Evolutionary conservation across 208 protist species (phyloP).

Genomic region (Leishmania lainsoni): DNA sequence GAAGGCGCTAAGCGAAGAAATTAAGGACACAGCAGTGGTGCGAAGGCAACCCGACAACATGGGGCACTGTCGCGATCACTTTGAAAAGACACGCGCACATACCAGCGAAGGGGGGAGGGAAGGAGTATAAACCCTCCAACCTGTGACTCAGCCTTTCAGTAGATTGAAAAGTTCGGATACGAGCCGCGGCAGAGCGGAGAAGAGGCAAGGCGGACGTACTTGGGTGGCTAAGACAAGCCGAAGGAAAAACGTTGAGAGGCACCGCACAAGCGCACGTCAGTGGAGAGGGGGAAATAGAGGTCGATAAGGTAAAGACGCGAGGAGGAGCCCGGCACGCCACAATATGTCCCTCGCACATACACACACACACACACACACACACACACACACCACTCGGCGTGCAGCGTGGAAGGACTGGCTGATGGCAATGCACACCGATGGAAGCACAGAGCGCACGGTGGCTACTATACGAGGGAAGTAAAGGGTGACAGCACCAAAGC

Average conservation of each 20-base stretch:
- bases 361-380: no score
- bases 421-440: not conserved
- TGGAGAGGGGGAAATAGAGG: not conserved
- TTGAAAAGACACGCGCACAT: not conserved
- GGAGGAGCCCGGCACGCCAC: not conserved
- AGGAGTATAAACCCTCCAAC: not conserved
- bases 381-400: not conserved
- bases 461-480: not conserved
- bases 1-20: not conserved
- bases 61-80: not conserved
- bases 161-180: not conserved
- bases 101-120: not conserved
- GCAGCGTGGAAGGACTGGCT: not conserved
- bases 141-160: not conserved
- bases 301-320: not conserved
- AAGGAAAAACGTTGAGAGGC: not conserved
- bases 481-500: not conserved
- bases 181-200: not conserved
- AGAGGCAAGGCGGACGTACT: not conserved
- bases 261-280: not conserved
- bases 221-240: not conserved
- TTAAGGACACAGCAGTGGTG: not conserved
- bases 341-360: not conserved
- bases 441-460: not conserved
- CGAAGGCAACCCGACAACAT: not conserved